These are phyloP conservation scores for Hyaloscypha bicolor DNA, from an alignment of 495 filamentous ascomycete species.

Conservation along the genomic window DNA sequence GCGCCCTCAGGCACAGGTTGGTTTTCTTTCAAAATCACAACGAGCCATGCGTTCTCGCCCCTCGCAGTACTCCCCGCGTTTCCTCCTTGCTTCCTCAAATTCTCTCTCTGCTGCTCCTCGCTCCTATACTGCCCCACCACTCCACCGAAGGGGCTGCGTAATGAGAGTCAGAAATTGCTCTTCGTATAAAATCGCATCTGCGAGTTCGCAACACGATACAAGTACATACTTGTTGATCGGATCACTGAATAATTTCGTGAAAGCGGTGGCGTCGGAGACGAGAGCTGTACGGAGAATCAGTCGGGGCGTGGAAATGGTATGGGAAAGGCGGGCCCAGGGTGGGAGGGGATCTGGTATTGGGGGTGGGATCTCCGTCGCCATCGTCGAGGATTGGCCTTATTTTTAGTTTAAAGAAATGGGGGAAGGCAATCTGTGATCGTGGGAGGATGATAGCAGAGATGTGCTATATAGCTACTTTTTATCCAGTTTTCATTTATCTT, in stretches of 20 bases:
- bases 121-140: background rate
- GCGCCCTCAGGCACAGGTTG: too few relatives aligned
- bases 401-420: too few relatives aligned
- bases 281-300: slow-evolving; percentile 16
- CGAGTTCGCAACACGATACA: too few relatives aligned
- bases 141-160: slow-evolving; percentile 16
- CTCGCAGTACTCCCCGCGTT: background rate
- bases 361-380: background rate
- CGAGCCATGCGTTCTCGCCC: slow-evolving; percentile 19
- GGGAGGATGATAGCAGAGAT: too few relatives aligned
- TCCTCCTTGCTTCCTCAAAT: background rate
- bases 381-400: background rate
- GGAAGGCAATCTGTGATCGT: too few relatives aligned
- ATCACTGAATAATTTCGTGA: background rate
- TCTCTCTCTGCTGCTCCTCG: slow-evolving; percentile 5
- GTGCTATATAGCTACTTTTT: too few relatives aligned
- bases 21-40: background rate
- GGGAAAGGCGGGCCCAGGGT: slow-evolving; percentile 13
- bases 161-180: too few relatives aligned
- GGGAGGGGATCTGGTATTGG: slow-evolving; percentile 18
- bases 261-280: slow-evolving; percentile 7
- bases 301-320: slow-evolving; percentile 16
- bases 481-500: too few relatives aligned
- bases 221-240: slow-evolving; percentile 8
- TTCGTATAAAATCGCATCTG: too few relatives aligned